Percentiles rank a stretch among this genome's conserved stretches.
Evolutionary conservation across 108 stramenopile genomes (phyloP).

Genomic region (Aureococcus anophagefferens): DNA sequence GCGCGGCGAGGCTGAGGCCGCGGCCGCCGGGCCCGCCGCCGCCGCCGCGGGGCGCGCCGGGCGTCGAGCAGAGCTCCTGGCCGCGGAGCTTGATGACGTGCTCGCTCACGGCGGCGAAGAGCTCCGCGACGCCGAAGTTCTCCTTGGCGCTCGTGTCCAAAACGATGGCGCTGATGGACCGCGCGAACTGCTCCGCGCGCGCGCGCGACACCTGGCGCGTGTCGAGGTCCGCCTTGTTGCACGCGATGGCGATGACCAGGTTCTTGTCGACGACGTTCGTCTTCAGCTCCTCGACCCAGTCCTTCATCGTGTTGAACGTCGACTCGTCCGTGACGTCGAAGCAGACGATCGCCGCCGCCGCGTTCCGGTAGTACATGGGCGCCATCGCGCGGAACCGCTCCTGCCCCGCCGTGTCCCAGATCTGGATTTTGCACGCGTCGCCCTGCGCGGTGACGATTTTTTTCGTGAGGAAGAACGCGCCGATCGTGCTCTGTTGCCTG

Average conservation of each 20-base stretch:
- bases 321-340: conserved; percentile 19
- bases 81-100: neutral
- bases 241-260: conserved; percentile 16
- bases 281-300: conserved; percentile 33
- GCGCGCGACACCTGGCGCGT: neutral
- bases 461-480: neutral
- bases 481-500: neutral
- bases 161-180: neutral
- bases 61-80: too few species aligned
- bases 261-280: conserved; percentile 3
- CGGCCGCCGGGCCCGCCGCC: too few species aligned
- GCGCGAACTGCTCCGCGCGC: neutral
- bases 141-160: neutral
- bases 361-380: conserved; percentile 33
- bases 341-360: conserved; percentile 26
- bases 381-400: neutral
- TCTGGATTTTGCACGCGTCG: neutral
- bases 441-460: neutral
- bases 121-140: neutral
- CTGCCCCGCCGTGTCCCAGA: neutral
- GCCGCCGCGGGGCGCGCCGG: too few species aligned
- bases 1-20: too few species aligned
- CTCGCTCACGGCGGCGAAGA: neutral
- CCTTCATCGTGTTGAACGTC: conserved; percentile 16
- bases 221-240: conserved; percentile 22